A percentile compares a stretch with the other conserved stretches of the same genome.
These are phyloP conservation scores for Pichia sp. DNA, from an alignment of 1,139 yeast species.

Conservation along the genomic window DNA sequence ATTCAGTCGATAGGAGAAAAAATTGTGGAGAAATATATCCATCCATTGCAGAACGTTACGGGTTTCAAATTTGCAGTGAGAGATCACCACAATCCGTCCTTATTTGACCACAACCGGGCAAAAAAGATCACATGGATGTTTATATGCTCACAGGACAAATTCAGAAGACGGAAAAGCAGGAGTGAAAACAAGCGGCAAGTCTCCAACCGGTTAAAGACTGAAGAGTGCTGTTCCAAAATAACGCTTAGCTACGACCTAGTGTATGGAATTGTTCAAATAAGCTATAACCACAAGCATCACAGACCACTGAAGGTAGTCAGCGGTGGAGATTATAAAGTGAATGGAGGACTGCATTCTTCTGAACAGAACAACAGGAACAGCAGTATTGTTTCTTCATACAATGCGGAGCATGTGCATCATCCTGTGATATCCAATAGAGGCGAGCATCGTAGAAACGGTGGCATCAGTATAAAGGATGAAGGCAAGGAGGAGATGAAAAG, in stretches of 20 bases:
- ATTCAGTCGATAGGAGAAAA: slow-evolving; percentile 34
- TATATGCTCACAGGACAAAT: slow-evolving; percentile 40
- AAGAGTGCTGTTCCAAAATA: slow-evolving; percentile 37
- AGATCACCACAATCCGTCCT: slow-evolving; percentile 37
- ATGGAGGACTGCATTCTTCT: not conserved
- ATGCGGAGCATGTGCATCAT: not conserved
- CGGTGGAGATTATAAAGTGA: not conserved
- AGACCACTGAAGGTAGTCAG: slow-evolving; percentile 25
- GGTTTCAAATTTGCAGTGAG: slow-evolving; percentile 40
- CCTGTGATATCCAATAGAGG: not conserved
- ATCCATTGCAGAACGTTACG: slow-evolving; percentile 36
- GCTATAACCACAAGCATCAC: slow-evolving; percentile 37
- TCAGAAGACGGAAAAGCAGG: slow-evolving; percentile 38
- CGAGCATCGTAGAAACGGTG: not conserved
- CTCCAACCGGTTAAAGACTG: slow-evolving; percentile 36
- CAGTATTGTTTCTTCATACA: not conserved
- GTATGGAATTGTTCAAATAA: slow-evolving; percentile 34
- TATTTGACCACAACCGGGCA: slow-evolving; percentile 30
- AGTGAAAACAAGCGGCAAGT: slow-evolving; percentile 36
- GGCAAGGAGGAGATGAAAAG: not conserved
- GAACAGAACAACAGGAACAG: not conserved
- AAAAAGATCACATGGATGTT: slow-evolving; percentile 40
- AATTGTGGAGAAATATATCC: slow-evolving; percentile 34
- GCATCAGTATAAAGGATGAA: not conserved
- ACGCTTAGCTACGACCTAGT: slow-evolving; percentile 35